These are phyloP conservation scores for Populus hybrid DNA, from an alignment of 441 rosid species.

Conservation along the genomic window DNA sequence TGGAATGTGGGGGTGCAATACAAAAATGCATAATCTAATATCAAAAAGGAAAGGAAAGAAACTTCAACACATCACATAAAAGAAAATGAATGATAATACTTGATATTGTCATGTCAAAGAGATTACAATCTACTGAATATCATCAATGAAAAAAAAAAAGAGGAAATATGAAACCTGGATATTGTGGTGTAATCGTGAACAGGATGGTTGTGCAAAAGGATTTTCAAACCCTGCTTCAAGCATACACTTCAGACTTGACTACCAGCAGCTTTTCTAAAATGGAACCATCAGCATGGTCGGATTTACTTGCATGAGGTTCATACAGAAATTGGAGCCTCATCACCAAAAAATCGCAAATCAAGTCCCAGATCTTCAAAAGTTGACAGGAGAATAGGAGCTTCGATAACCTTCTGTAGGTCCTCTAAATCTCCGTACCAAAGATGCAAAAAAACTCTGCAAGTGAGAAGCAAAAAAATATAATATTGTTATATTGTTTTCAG, in stretches of 20 bases:
- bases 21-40: not conserved
- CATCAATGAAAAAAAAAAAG: not conserved
- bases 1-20: not conserved
- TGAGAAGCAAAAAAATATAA: no score
- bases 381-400: conserved; percentile 61
- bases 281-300: not conserved
- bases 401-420: conserved; percentile 62
- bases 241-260: not conserved
- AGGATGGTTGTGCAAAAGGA: not conserved
- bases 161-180: not conserved
- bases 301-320: conserved; percentile 1
- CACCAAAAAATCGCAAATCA: conserved; percentile 9
- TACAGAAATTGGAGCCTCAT: not conserved
- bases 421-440: conserved; percentile 48
- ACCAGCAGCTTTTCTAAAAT: not conserved
- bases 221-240: conserved; percentile 1
- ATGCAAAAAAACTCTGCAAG: conserved; percentile 53
- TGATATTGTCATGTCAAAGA: not conserved
- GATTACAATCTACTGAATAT: conserved; percentile 18
- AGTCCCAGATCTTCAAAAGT: conserved; percentile 35
- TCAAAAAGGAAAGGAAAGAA: not conserved
- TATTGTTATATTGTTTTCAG: no score
- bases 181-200: not conserved
- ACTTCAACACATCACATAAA: not conserved
- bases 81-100: not conserved